phyloP scores from a whole-genome alignment of 768 basidiomycete species.

The Mrakia blollopis region DNA sequence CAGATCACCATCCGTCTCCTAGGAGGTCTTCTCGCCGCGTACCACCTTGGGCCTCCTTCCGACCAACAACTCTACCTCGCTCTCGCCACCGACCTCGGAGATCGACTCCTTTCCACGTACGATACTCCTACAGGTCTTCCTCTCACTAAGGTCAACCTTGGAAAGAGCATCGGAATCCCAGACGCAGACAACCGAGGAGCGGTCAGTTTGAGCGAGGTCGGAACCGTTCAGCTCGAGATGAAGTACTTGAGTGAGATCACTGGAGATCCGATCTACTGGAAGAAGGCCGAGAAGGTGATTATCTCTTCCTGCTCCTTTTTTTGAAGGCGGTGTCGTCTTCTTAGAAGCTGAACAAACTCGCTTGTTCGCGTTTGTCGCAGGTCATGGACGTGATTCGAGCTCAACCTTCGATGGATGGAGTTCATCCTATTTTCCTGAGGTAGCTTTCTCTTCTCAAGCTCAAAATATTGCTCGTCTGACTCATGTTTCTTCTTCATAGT shows the following conservation, averaged over 20 bases:
- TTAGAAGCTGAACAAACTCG: neutral
- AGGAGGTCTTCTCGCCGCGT: constrained; percentile 81
- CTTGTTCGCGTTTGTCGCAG: constrained; percentile 39
- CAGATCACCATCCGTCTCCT: constrained; percentile 84
- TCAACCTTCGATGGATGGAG: constrained; percentile 61
- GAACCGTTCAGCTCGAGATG: constrained; percentile 76
- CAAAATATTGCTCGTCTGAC: neutral
- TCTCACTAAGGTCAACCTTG: constrained; percentile 71
- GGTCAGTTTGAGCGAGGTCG: constrained; percentile 70
- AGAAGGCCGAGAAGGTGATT: constrained; percentile 63
- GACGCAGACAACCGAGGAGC: constrained; percentile 59
- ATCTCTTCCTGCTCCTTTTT: constrained; percentile 39
- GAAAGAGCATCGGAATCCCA: constrained; percentile 55
- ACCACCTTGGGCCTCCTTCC: constrained; percentile 56
- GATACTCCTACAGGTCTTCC: constrained; percentile 78
- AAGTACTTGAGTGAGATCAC: constrained; percentile 67
- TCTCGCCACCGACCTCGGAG: constrained; percentile 74
- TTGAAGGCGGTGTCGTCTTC: too few relatives aligned
- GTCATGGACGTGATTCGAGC: constrained; percentile 67
- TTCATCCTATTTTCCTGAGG: constrained; percentile 82
- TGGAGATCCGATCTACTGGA: constrained; percentile 73
- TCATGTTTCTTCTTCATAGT: constrained; percentile 41
- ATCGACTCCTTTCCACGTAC: constrained; percentile 78
- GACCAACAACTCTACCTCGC: constrained; percentile 65
- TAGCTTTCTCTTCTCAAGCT: constrained; percentile 44